Conservation (phyloP, 2,329 filamentous ascomycete species). For the Diaporthe aspalathi region DNA sequence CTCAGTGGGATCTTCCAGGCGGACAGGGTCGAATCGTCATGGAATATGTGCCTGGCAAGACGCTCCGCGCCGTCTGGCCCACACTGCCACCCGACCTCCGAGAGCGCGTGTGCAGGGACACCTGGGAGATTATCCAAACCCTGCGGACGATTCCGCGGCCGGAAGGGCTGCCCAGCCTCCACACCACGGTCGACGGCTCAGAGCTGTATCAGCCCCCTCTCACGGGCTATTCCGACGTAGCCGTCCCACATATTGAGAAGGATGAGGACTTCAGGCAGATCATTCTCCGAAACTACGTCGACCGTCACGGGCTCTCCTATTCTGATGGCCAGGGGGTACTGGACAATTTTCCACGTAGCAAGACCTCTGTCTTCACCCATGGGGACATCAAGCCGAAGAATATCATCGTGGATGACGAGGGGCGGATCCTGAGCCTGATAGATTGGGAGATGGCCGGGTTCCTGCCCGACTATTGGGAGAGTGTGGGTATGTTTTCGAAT, state of each 20-base stretch:
- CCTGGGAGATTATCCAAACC: not conserved
- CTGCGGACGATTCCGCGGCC: not conserved
- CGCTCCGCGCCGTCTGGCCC: not conserved
- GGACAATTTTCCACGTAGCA: not conserved
- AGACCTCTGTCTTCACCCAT: not conserved
- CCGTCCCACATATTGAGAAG: not conserved
- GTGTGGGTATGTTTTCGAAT: not conserved
- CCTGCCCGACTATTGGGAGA: not conserved
- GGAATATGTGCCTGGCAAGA: not conserved
- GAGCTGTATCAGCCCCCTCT: not conserved
- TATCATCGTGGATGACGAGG: not conserved
- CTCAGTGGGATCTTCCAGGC: not conserved
- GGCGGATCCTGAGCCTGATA: not conserved
- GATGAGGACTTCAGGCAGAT: not conserved
- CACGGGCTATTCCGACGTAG: not conserved
- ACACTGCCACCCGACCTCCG: not conserved
- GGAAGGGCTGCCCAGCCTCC: not conserved
- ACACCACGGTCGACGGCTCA: not conserved
- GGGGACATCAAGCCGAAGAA: not conserved
- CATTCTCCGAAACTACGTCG: not conserved
- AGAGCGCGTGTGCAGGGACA: not conserved
- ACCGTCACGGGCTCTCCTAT: not conserved
- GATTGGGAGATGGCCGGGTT: not conserved
- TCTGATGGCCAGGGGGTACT: not conserved
- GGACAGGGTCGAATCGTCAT: not conserved